A percentile compares a stretch with the other conserved stretches of the same genome.
Evolutionary conservation across 352 stramenopile genomes (phyloP).

Genomic region (Phytophthora constricta): DNA sequence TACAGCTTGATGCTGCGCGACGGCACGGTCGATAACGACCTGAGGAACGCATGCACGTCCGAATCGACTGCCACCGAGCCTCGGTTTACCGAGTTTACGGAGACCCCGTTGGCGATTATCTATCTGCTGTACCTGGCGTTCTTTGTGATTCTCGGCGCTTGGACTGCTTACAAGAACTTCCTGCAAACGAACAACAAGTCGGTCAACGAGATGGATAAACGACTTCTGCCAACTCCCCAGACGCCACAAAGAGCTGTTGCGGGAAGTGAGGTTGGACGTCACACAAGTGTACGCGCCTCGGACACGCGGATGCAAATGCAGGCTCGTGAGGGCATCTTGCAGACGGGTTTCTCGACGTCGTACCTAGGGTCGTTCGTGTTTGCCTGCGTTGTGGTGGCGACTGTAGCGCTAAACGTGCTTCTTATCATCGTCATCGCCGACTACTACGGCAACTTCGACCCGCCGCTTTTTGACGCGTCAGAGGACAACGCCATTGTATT

Average conservation of each 20-base stretch:
- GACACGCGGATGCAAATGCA: slow-evolving; percentile 22
- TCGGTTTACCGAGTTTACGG: slow-evolving; percentile 33
- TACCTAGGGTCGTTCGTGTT: slow-evolving; percentile 35
- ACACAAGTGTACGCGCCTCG: slow-evolving; percentile 22
- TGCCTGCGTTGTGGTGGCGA: slow-evolving; percentile 44
- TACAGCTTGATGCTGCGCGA: slow-evolving; percentile 40
- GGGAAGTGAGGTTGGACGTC: slow-evolving; percentile 7
- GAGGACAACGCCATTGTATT: slow-evolving; percentile 36
- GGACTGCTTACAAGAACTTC: slow-evolving; percentile 27
- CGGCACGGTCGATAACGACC: slow-evolving; percentile 26
- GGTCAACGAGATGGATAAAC: slow-evolving; percentile 35
- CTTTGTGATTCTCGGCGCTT: slow-evolving; percentile 36
- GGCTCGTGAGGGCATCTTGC: slow-evolving; percentile 12
- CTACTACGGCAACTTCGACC: slow-evolving; percentile 54
- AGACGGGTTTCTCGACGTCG: slow-evolving; percentile 30
- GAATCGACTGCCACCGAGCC: slow-evolving; percentile 12
- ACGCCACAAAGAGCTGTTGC: slow-evolving; percentile 27
- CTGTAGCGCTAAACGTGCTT: slow-evolving; percentile 50
- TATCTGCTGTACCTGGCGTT: slow-evolving; percentile 41
- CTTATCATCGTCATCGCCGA: slow-evolving; percentile 57
- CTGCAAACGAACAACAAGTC: slow-evolving; percentile 33
- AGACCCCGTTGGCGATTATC: slow-evolving; percentile 35
- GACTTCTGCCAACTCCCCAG: slow-evolving; percentile 25
- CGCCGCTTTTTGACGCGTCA: slow-evolving; percentile 26
- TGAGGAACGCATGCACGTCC: slow-evolving; percentile 28